These are phyloP conservation scores for Leishmania mexicana DNA, from an alignment of 208 protist species.

Conservation along the genomic window DNA sequence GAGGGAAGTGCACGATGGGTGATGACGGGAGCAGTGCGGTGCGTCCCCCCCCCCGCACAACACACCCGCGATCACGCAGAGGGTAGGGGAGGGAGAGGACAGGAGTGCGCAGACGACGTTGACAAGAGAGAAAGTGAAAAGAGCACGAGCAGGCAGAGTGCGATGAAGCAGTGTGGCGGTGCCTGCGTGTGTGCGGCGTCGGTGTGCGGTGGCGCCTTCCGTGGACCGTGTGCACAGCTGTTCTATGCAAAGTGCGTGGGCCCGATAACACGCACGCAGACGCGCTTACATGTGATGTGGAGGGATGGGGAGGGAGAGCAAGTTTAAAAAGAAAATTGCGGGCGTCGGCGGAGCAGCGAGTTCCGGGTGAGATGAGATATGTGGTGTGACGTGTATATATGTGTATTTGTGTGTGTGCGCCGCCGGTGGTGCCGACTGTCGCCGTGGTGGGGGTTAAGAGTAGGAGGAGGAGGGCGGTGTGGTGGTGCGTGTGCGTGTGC, in stretches of 20 bases:
- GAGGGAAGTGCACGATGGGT: neutral
- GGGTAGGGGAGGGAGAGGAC: neutral
- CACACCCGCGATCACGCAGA: constrained; percentile 13
- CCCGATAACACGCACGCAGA: neutral
- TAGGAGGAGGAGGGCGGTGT: neutral
- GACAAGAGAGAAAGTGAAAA: neutral
- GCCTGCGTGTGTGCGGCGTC: neutral
- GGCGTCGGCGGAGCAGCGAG: neutral
- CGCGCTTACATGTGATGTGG: neutral
- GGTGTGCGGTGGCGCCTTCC: neutral
- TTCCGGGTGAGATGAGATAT: neutral
- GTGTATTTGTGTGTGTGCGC: neutral
- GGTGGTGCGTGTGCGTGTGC: too few species aligned
- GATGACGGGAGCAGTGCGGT: neutral
- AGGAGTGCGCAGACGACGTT: neutral
- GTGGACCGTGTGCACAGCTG: neutral
- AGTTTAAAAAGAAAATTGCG: neutral
- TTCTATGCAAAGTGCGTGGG: neutral
- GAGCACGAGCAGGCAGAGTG: neutral
- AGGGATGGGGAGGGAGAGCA: neutral
- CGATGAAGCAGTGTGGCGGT: neutral
- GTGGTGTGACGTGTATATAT: neutral
- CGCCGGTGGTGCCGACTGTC: neutral
- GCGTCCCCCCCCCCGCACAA: neutral
- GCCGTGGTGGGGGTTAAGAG: neutral